These are phyloP conservation scores for Capronia coronata DNA, from an alignment of 2,329 filamentous ascomycete species.

Conservation along the genomic window DNA sequence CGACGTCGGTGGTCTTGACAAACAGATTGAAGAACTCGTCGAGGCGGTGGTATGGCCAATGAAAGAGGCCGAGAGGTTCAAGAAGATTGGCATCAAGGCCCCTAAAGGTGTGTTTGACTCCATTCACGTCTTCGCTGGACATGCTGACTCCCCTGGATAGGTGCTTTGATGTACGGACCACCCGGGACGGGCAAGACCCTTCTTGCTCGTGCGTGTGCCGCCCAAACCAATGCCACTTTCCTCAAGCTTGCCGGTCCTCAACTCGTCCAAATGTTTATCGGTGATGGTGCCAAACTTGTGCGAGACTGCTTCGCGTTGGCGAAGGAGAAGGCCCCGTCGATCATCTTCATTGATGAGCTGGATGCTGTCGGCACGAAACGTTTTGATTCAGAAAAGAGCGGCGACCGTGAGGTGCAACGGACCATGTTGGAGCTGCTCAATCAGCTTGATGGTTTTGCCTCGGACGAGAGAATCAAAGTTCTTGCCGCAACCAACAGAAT, in stretches of 20 bases:
- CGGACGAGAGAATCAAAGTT: conserved; percentile 94
- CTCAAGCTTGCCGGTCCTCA: conserved; percentile 96
- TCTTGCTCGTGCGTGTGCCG: conserved; percentile 88
- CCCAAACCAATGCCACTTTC: conserved; percentile 97
- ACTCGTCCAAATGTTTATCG: conserved; percentile 99
- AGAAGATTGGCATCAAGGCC: conserved; percentile 99
- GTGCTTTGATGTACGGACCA: conserved; percentile 90
- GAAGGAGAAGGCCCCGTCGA: conserved; percentile 97
- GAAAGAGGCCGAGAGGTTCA: conserved; percentile 98
- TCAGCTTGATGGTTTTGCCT: conserved; percentile 95
- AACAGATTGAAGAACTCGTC: conserved; percentile 97
- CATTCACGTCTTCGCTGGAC: no score
- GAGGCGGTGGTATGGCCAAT: conserved; percentile 99
- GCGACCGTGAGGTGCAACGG: conserved; percentile 94
- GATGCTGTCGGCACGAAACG: conserved; percentile 98
- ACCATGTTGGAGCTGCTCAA: conserved; percentile 99
- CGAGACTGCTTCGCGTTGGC: conserved; percentile 95
- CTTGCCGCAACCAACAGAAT: conserved; percentile 90
- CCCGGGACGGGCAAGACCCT: conserved; percentile 47
- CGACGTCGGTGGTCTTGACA: conserved; percentile 93
- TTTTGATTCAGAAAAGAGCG: conserved; percentile 97
- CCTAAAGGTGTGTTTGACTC: conserved; percentile 72
- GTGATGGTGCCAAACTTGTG: conserved; percentile 94
- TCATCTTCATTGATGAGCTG: conserved; percentile 98
- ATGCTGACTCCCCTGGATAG: conserved; percentile 34